Evolutionary conservation across 2,329 filamentous ascomycete genomes (phyloP).

Genomic region (Fusarium sp.): DNA sequence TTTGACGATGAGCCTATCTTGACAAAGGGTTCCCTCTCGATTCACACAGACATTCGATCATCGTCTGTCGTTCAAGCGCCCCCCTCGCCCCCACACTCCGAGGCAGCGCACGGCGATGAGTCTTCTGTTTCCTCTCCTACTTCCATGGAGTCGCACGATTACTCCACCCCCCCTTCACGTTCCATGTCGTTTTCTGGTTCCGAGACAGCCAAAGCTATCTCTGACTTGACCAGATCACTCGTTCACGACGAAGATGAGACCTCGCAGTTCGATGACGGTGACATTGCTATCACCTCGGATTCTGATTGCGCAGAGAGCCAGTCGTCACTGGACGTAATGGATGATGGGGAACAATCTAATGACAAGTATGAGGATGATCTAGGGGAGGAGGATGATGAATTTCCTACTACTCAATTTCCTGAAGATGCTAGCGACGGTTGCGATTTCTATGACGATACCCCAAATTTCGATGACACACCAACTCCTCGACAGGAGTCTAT

Average conservation of each 20-base stretch:
- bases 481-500: slow-evolving; percentile 56
- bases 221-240: slow-evolving; percentile 48
- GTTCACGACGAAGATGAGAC: slow-evolving; percentile 57
- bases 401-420: slow-evolving; percentile 56
- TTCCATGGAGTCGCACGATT: slow-evolving; percentile 51
- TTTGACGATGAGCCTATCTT: slow-evolving; percentile 59
- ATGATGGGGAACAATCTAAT: slow-evolving; percentile 49
- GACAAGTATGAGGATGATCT: slow-evolving; percentile 52
- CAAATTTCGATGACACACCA: slow-evolving; percentile 59
- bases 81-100: slow-evolving; percentile 61
- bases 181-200: slow-evolving; percentile 66
- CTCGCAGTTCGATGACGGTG: slow-evolving; percentile 60
- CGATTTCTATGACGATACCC: slow-evolving; percentile 52
- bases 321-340: slow-evolving; percentile 50
- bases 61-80: slow-evolving; percentile 43
- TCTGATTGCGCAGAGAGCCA: slow-evolving; percentile 60
- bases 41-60: slow-evolving; percentile 45
- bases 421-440: slow-evolving; percentile 55
- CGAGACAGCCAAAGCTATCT: slow-evolving; percentile 57
- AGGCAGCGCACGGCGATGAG: slow-evolving; percentile 60
- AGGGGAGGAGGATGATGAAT: slow-evolving; percentile 49
- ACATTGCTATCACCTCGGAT: slow-evolving; percentile 59
- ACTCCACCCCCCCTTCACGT: slow-evolving; percentile 58
- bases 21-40: slow-evolving; percentile 59
- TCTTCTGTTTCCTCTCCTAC: slow-evolving; percentile 56